Conservation (phyloP, 257 asterid species). For the Petrea volubilis region DNA sequence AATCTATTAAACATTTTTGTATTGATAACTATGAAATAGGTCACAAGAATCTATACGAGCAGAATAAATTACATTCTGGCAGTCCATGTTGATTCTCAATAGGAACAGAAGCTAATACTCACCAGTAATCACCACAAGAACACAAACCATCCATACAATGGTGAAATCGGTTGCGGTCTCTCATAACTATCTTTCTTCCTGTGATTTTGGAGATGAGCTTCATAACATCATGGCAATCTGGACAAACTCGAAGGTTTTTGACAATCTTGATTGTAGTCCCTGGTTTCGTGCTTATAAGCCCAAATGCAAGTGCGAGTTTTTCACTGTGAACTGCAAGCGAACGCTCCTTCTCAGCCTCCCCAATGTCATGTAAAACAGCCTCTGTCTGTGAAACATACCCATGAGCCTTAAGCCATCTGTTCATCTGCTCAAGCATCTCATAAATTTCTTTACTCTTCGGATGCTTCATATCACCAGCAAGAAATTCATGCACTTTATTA, state of each 20-base stretch:
- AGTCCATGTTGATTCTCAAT: neutral
- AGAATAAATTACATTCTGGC: neutral
- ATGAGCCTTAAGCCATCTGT: constrained; percentile 31
- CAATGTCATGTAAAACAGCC: constrained; percentile 37
- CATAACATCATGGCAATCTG: constrained; percentile 46
- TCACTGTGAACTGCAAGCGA: constrained; percentile 54
- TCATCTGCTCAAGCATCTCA: constrained; percentile 41
- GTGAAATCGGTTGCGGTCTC: constrained; percentile 59
- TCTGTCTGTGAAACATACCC: constrained; percentile 38
- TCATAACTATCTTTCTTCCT: constrained; percentile 47
- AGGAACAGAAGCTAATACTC: constrained; percentile 8
- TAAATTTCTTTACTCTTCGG: constrained; percentile 46
- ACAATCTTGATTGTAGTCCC: constrained; percentile 45
- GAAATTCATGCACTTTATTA: constrained; percentile 48
- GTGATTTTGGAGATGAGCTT: constrained; percentile 46
- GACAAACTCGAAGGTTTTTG: constrained; percentile 51
- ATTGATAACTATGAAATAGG: neutral
- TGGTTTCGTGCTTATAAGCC: constrained; percentile 49
- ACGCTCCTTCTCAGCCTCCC: constrained; percentile 39
- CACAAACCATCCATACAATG: constrained; percentile 51
- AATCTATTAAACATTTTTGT: no score
- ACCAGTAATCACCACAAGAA: constrained; percentile 62
- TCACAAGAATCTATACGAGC: neutral
- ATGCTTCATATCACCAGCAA: constrained; percentile 53
- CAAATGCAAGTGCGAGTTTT: constrained; percentile 53